phyloP scores from a whole-genome alignment of 768 basidiomycete genomes.

The Mycena albidolilacea region DNA sequence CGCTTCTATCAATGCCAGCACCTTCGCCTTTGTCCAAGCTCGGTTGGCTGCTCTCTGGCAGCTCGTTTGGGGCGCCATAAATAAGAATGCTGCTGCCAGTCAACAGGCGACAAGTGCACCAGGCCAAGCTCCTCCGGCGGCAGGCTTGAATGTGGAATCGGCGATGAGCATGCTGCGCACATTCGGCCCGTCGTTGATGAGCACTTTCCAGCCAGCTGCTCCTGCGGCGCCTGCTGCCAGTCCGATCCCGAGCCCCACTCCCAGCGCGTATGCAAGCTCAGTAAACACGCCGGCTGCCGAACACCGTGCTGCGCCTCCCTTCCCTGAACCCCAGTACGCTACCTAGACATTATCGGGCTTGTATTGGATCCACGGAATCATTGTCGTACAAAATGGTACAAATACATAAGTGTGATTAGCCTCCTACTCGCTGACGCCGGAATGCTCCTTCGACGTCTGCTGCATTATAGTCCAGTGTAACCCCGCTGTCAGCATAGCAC shows the following conservation, averaged over 20 bases:
- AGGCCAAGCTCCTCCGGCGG: constrained; percentile 42
- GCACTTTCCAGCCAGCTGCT: constrained; percentile 44
- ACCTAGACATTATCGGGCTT: constrained; percentile 4
- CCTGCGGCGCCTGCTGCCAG: constrained; percentile 31
- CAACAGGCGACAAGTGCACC: constrained; percentile 44
- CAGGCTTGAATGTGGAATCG: constrained; percentile 45
- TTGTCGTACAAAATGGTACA: constrained; percentile 35
- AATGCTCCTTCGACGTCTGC: constrained; percentile 87
- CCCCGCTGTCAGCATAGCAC: constrained; percentile 84
- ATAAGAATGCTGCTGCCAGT: constrained; percentile 52
- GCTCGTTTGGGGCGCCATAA: constrained; percentile 58
- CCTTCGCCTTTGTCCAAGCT: constrained; percentile 68
- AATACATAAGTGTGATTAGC: constrained; percentile 35
- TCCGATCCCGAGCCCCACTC: constrained; percentile 22
- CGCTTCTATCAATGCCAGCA: constrained; percentile 66
- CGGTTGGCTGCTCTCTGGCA: constrained; percentile 67
- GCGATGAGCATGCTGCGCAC: constrained; percentile 57
- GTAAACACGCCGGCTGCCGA: constrained; percentile 37
- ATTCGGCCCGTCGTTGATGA: constrained; percentile 58
- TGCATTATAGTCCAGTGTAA: constrained; percentile 80
- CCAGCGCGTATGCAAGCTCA: constrained; percentile 42
- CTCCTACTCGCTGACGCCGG: constrained; percentile 64
- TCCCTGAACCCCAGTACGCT: constrained; percentile 56
- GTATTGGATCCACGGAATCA: constrained; percentile 10
- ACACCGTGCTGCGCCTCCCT: constrained; percentile 47